Evolutionary conservation across 2,329 filamentous ascomycete species (phyloP).

Genomic region (Drechslerella dactyloides): DNA sequence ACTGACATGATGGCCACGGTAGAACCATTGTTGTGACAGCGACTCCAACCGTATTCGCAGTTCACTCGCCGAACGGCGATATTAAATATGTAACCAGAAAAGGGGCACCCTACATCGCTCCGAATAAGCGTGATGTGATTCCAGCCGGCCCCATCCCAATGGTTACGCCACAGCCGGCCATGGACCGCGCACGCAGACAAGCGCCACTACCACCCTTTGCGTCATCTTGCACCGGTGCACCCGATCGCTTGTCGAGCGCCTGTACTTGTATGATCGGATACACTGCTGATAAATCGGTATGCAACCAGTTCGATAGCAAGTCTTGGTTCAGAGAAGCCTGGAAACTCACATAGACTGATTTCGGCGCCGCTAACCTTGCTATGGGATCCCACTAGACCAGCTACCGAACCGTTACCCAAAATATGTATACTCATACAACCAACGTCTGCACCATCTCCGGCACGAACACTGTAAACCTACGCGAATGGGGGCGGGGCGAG

Average conservation of each 20-base stretch:
- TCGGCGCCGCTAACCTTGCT: neutral
- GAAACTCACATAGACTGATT: too few relatives aligned
- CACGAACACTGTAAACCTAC: conserved; percentile 11
- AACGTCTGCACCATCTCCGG: conserved; percentile 20
- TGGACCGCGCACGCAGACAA: conserved; percentile 17
- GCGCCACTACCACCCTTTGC: conserved; percentile 30
- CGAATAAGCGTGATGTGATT: conserved; percentile 36
- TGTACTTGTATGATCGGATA: conserved; percentile 48
- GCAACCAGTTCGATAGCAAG: neutral
- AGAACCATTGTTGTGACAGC: conserved; percentile 40
- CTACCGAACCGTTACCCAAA: conserved; percentile 29
- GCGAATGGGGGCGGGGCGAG: conserved; percentile 12
- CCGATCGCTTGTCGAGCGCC: conserved; percentile 48
- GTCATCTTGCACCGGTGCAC: conserved; percentile 31
- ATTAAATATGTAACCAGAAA: conserved; percentile 38
- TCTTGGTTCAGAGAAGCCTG: too few relatives aligned
- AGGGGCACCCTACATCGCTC: conserved; percentile 44
- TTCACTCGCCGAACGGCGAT: conserved; percentile 19
- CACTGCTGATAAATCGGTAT: conserved; percentile 27
- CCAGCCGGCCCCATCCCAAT: conserved; percentile 12
- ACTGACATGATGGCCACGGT: neutral
- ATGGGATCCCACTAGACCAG: conserved; percentile 3
- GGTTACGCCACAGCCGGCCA: conserved; percentile 19
- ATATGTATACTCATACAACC: conserved; percentile 21
- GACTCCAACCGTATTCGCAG: conserved; percentile 38